phyloP scores from a whole-genome alignment of 495 filamentous ascomycete genomes.

The Tirmania nivea region DNA sequence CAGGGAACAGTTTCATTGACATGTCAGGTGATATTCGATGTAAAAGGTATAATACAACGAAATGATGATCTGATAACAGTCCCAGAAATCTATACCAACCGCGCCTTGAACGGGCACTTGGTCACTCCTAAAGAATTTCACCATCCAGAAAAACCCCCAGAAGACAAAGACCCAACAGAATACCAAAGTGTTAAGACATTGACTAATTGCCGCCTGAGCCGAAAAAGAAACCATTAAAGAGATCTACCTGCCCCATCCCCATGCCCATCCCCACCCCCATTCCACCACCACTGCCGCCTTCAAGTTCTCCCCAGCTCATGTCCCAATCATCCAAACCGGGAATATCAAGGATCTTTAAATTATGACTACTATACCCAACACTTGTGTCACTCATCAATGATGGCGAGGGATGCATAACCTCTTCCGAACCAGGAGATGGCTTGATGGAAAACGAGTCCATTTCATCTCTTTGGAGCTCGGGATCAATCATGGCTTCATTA shows the following conservation, averaged over 20 bases:
- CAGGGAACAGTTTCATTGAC: too few species aligned
- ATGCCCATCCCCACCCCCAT: conserved; percentile 6
- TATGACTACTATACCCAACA: background rate
- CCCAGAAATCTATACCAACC: too few species aligned
- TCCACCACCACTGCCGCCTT: conserved; percentile 16
- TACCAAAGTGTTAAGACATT: too few species aligned
- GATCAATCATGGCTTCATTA: conserved; percentile 16
- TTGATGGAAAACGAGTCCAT: background rate
- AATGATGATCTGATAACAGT: too few species aligned
- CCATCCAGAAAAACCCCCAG: too few species aligned
- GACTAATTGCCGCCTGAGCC: conserved; percentile 22
- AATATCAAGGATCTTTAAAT: background rate
- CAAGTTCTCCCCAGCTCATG: conserved; percentile 2
- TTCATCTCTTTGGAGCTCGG: conserved; percentile 7
- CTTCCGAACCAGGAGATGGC: background rate
- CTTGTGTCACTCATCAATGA: background rate
- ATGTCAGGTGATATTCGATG: too few species aligned
- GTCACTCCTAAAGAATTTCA: too few species aligned
- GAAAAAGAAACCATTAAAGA: conserved; percentile 88
- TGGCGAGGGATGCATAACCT: background rate
- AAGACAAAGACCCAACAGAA: too few species aligned
- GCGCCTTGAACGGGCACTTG: too few species aligned
- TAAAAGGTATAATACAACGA: too few species aligned
- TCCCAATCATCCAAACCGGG: background rate
- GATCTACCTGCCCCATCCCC: conserved; percentile 35